Evolutionary conservation across 495 filamentous ascomycete genomes (phyloP).

Genomic region (Aspergillus sclerotiicarbonarius): DNA sequence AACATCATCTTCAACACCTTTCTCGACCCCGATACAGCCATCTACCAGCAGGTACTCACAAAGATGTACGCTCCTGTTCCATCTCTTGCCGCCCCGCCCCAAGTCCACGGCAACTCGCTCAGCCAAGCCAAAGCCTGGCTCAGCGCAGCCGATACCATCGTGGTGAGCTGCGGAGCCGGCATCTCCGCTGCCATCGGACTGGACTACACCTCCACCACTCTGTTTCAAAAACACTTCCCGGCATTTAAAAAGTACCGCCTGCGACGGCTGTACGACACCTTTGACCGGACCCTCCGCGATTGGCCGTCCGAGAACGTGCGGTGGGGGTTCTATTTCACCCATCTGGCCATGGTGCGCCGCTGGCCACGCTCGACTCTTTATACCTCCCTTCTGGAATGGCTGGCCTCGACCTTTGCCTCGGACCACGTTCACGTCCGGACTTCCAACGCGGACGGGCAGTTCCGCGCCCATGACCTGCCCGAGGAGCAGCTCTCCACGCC

Average conservation of each 20-base stretch:
- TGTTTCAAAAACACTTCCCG: constrained; percentile 23
- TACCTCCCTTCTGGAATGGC: constrained; percentile 3
- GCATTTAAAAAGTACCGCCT: constrained; percentile 21
- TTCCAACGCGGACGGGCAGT: constrained; percentile 25
- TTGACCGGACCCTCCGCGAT: constrained; percentile 16
- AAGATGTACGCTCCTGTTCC: not conserved
- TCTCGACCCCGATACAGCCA: constrained; percentile 13
- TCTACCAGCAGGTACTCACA: constrained; percentile 15
- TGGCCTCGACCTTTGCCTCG: not conserved
- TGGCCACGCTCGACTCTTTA: constrained; percentile 23
- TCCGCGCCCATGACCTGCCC: constrained; percentile 23
- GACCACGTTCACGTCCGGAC: constrained; percentile 21
- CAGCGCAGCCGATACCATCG: constrained; percentile 17
- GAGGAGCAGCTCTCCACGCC: constrained; percentile 18
- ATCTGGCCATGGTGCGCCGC: constrained; percentile 21
- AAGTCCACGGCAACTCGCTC: not conserved
- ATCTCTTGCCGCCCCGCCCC: not conserved
- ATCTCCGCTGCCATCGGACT: constrained; percentile 28
- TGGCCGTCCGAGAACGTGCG: constrained; percentile 22
- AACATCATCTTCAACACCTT: constrained; percentile 27
- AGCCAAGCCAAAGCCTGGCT: constrained; percentile 20
- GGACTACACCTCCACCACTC: constrained; percentile 24
- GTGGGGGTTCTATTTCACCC: constrained; percentile 30
- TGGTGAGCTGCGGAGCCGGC: constrained; percentile 26
- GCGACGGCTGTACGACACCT: constrained; percentile 22